Percentiles rank a stretch among this genome's conserved stretches.
phyloP scores from a whole-genome alignment of 257 asterid species.

The Solanum chiquidenum region DNA sequence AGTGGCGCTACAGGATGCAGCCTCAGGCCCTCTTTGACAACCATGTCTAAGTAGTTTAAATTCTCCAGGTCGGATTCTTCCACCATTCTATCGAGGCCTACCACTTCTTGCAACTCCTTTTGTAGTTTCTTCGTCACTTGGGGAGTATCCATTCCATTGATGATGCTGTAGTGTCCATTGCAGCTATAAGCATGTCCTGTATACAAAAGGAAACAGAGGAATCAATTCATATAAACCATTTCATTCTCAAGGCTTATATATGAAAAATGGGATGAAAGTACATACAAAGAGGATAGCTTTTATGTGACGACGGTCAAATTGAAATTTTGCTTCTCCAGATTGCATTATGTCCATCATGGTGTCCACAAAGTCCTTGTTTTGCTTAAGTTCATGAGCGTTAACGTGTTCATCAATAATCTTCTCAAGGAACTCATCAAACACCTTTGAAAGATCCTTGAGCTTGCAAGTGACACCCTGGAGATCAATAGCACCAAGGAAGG shows the following conservation, averaged over 20 bases:
- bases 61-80: background rate
- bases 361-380: background rate
- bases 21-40: background rate
- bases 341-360: background rate
- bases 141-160: background rate
- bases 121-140: background rate
- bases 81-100: background rate
- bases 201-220: background rate
- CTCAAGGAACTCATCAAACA: background rate
- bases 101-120: background rate
- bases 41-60: background rate
- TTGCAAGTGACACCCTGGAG: background rate
- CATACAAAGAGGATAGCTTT: background rate
- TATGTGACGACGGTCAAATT: background rate
- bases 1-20: background rate
- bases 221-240: background rate
- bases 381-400: background rate
- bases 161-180: background rate
- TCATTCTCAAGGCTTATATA: background rate
- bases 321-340: background rate
- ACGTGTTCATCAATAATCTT: background rate
- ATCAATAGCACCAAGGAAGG: background rate
- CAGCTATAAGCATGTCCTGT: background rate
- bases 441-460: background rate
- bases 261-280: background rate